These are phyloP conservation scores for Ophiognomonia clavigignenti-juglandacearum DNA, from an alignment of 2,329 filamentous ascomycete genomes.

Conservation along the genomic window DNA sequence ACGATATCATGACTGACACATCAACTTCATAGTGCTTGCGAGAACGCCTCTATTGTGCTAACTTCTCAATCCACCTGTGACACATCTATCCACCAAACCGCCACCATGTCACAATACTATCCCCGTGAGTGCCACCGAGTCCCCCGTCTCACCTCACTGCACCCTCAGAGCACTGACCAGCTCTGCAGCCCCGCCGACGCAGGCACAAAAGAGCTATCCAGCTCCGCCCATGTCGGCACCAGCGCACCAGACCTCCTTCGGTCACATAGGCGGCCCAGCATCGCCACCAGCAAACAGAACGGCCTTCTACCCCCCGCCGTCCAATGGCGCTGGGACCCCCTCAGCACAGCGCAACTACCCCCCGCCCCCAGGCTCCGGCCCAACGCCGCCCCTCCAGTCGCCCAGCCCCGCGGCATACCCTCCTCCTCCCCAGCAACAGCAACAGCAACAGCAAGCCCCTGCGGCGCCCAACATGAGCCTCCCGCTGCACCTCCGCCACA, in stretches of 20 bases:
- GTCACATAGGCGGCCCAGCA: constrained; percentile 21
- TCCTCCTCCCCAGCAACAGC: constrained; percentile 26
- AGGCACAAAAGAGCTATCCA: constrained; percentile 27
- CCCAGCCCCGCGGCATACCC: constrained; percentile 26
- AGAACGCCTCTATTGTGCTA: neutral
- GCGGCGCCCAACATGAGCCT: constrained; percentile 25
- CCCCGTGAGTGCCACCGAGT: constrained; percentile 18
- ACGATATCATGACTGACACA: constrained; percentile 1
- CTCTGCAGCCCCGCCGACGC: constrained; percentile 20
- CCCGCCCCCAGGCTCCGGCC: constrained; percentile 27
- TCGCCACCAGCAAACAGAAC: constrained; percentile 31
- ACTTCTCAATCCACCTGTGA: neutral
- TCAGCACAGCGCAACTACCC: constrained; percentile 30
- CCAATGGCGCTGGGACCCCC: constrained; percentile 14
- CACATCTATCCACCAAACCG: neutral
- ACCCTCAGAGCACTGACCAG: constrained; percentile 6
- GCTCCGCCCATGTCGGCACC: constrained; percentile 32
- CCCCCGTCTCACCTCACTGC: neutral
- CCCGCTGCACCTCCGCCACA: constrained; percentile 31
- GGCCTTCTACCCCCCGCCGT: constrained; percentile 30
- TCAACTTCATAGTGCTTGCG: neutral
- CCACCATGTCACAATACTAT: constrained; percentile 18
- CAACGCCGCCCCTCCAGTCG: constrained; percentile 25
- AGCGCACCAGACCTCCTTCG: constrained; percentile 30
- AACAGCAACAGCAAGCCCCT: constrained; percentile 24